A percentile compares a stretch with the other conserved stretches of the same genome.
Conservation (phyloP, 1,284 basidiomycete species). For the Leccinum insolens region DNA sequence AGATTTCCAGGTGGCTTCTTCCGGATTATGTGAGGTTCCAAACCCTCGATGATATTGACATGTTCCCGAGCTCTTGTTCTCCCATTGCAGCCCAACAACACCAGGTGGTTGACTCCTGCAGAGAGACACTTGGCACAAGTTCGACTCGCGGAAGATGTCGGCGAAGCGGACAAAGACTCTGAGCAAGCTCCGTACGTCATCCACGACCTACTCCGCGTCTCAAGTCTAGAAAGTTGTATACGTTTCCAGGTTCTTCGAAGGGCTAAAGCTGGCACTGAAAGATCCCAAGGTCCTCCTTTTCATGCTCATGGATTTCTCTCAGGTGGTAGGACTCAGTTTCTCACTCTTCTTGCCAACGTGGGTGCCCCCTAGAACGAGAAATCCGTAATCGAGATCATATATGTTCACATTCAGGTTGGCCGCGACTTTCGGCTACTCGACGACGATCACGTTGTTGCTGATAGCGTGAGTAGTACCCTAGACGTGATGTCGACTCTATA, state of each 20-base stretch:
- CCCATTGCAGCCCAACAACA: slow-evolving; percentile 57
- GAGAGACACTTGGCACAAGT: slow-evolving; percentile 70
- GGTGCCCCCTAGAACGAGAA: slow-evolving; percentile 19
- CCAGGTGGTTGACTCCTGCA: slow-evolving; percentile 59
- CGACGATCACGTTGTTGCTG: slow-evolving; percentile 63
- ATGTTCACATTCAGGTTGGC: slow-evolving; percentile 49
- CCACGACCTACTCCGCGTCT: background rate
- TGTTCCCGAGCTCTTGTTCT: background rate
- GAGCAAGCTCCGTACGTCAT: slow-evolving; percentile 52
- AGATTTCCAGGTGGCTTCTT: slow-evolving; percentile 44
- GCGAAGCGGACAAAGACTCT: slow-evolving; percentile 66
- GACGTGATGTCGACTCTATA: background rate
- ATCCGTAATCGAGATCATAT: background rate
- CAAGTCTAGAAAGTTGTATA: background rate
- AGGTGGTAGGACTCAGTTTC: slow-evolving; percentile 67
- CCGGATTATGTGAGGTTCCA: slow-evolving; percentile 27
- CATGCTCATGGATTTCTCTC: slow-evolving; percentile 53
- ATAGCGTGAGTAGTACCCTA: slow-evolving; percentile 56
- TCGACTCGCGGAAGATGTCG: slow-evolving; percentile 74
- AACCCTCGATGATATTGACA: slow-evolving; percentile 14
- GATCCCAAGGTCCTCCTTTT: slow-evolving; percentile 41
- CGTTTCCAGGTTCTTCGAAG: slow-evolving; percentile 45
- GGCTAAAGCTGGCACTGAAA: slow-evolving; percentile 54
- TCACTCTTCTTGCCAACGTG: slow-evolving; percentile 76
- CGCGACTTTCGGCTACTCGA: slow-evolving; percentile 63